Conservation (phyloP, 768 basidiomycete species). For the Leccinum sublutescens region DNA sequence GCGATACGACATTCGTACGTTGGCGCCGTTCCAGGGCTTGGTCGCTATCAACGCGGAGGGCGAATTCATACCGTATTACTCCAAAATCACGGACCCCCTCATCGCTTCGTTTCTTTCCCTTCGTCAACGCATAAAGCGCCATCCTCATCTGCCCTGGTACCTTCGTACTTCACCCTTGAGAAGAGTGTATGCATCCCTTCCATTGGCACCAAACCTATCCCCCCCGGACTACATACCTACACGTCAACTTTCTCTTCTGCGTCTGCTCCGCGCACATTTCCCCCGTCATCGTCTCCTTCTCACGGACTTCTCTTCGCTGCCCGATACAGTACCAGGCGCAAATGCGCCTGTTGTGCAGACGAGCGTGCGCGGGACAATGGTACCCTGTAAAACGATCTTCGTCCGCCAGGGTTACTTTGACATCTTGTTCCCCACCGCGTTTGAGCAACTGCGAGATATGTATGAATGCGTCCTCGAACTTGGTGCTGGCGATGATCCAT, state of each 20-base stretch:
- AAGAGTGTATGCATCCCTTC: constrained; percentile 63
- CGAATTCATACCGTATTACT: constrained; percentile 82
- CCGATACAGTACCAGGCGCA: constrained; percentile 67
- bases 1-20: constrained; percentile 78
- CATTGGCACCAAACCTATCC: constrained; percentile 90
- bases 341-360: constrained; percentile 96
- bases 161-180: constrained; percentile 57
- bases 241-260: constrained; percentile 79
- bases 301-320: constrained; percentile 87
- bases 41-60: constrained; percentile 77
- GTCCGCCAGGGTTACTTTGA: constrained; percentile 97
- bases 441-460: constrained; percentile 81
- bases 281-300: constrained; percentile 93
- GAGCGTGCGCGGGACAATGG: constrained; percentile 76
- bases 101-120: constrained; percentile 74
- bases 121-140: constrained; percentile 56
- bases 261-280: constrained; percentile 77
- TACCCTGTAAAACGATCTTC: constrained; percentile 86
- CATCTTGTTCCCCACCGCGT: constrained; percentile 97
- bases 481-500: constrained; percentile 20
- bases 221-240: constrained; percentile 91
- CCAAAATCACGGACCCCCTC: constrained; percentile 81
- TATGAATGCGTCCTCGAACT: constrained; percentile 79
- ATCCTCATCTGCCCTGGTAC: constrained; percentile 56
- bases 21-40: constrained; percentile 80